These are phyloP conservation scores for Penicillium sp. DNA, from an alignment of 2,329 filamentous ascomycete genomes.

Conservation along the genomic window DNA sequence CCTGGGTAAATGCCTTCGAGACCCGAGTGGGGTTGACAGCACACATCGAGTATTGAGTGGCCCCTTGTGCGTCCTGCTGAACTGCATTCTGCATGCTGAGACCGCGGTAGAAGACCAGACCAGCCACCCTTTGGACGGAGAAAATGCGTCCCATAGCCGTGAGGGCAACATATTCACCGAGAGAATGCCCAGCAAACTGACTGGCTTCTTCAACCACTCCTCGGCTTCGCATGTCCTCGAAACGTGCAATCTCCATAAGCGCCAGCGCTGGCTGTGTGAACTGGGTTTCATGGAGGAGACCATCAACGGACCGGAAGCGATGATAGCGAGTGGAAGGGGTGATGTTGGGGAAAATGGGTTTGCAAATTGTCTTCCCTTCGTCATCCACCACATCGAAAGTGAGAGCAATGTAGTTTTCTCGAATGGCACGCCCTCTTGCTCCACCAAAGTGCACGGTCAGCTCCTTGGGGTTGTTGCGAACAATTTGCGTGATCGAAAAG, in stretches of 20 bases:
- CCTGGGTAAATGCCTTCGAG: constrained; percentile 71
- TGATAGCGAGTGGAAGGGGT: constrained; percentile 85
- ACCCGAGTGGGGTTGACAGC: constrained; percentile 58
- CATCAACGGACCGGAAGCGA: constrained; percentile 92
- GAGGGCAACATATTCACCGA: constrained; percentile 94
- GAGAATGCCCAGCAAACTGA: constrained; percentile 92
- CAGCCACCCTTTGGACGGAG: constrained; percentile 93
- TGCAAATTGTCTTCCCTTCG: constrained; percentile 86
- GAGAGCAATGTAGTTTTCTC: constrained; percentile 98
- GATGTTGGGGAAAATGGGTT: constrained; percentile 96
- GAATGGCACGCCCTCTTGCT: constrained; percentile 88
- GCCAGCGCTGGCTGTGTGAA: constrained; percentile 96
- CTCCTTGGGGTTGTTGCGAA: constrained; percentile 97
- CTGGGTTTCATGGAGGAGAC: constrained; percentile 89
- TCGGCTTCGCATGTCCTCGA: constrained; percentile 95
- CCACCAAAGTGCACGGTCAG: constrained; percentile 96
- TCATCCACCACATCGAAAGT: constrained; percentile 90
- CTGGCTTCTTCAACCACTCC: constrained; percentile 89
- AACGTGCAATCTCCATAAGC: constrained; percentile 97
- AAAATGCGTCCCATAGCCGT: constrained; percentile 93
- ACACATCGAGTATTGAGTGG: constrained; percentile 96
- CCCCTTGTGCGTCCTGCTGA: constrained; percentile 82
- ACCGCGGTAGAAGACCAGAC: constrained; percentile 96
- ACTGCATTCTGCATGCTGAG: constrained; percentile 98
- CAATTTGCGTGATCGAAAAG: constrained; percentile 94